A percentile compares a stretch with the other conserved stretches of the same genome.
Evolutionary conservation across 2,329 filamentous ascomycete genomes (phyloP).

Genomic region (Penicillium sp.): DNA sequence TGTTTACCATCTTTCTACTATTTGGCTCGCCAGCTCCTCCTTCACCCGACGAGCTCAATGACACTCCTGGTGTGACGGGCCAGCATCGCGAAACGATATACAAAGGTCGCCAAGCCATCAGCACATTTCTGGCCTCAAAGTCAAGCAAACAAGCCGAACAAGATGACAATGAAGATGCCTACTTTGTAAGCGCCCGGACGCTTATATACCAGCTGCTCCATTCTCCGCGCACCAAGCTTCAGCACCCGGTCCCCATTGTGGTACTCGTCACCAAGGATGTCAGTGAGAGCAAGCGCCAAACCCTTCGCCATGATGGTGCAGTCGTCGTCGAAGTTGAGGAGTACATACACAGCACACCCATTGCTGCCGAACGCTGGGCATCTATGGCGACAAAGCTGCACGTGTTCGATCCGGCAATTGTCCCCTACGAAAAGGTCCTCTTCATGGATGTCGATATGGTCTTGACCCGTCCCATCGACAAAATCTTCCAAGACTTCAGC

Average conservation of each 20-base stretch:
- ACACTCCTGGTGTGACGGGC: not conserved
- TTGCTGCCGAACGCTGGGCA: constrained; percentile 4
- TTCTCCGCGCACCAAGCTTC: constrained; percentile 14
- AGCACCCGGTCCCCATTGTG: constrained; percentile 14
- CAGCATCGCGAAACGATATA: not conserved
- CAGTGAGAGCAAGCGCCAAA: constrained; percentile 18
- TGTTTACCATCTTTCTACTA: constrained; percentile 9
- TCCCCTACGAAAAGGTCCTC: constrained; percentile 20
- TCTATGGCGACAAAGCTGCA: constrained; percentile 9
- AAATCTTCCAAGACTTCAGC: constrained; percentile 3
- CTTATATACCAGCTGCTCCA: constrained; percentile 23
- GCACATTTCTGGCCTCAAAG: constrained; percentile 7
- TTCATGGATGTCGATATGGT: constrained; percentile 19
- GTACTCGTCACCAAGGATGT: constrained; percentile 16
- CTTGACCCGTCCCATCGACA: constrained; percentile 17
- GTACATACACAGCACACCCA: constrained; percentile 6
- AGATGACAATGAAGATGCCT: constrained; percentile 4
- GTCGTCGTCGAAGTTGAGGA: constrained; percentile 17
- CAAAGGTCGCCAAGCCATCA: constrained; percentile 11
- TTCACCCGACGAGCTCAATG: constrained; percentile 2
- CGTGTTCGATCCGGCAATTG: constrained; percentile 8
- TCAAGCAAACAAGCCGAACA: not conserved
- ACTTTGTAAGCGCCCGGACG: constrained; percentile 12
- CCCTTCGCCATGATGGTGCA: constrained; percentile 13
- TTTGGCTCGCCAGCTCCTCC: constrained; percentile 10